Evolutionary conservation across 345 rosid species (phyloP).

Genomic region (Syzygium jambos): DNA sequence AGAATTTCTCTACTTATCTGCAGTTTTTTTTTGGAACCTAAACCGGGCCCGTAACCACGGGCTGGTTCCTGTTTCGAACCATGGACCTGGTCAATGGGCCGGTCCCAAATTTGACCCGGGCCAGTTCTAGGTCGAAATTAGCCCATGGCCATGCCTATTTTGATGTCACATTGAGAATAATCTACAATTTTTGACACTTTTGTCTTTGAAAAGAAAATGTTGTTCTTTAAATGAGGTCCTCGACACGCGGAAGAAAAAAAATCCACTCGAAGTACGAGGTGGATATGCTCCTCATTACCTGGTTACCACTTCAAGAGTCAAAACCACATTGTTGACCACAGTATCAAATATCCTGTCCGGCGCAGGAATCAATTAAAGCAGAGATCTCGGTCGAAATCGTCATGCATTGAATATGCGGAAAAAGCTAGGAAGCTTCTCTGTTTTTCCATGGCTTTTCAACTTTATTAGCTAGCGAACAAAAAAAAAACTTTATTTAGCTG

Average conservation of each 20-base stretch:
- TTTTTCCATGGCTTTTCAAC: not conserved
- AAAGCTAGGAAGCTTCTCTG: not conserved
- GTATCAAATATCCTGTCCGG: not conserved
- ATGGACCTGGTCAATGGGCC: too few relatives aligned
- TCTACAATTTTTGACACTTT: too few relatives aligned
- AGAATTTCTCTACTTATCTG: too few relatives aligned
- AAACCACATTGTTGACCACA: not conserved
- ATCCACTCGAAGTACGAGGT: not conserved
- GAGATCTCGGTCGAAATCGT: not conserved
- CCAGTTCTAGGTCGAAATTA: fast-evolving
- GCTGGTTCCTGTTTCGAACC: too few relatives aligned
- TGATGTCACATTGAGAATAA: too few relatives aligned
- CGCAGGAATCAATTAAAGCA: not conserved
- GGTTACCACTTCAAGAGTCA: not conserved
- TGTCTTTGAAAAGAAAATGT: not conserved
- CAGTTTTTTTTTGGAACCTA: too few relatives aligned
- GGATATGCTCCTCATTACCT: not conserved
- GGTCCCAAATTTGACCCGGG: too few relatives aligned
- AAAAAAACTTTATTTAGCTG: too few relatives aligned
- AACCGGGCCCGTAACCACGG: too few relatives aligned
- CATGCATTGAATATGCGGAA: not conserved
- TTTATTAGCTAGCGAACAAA: not conserved
- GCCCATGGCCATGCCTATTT: too few relatives aligned
- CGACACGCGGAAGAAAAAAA: not conserved
- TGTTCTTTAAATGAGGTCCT: not conserved